phyloP scores from a whole-genome alignment of 192 early-diverging fungal species.

The Lunasporangiospora selenospora region DNA sequence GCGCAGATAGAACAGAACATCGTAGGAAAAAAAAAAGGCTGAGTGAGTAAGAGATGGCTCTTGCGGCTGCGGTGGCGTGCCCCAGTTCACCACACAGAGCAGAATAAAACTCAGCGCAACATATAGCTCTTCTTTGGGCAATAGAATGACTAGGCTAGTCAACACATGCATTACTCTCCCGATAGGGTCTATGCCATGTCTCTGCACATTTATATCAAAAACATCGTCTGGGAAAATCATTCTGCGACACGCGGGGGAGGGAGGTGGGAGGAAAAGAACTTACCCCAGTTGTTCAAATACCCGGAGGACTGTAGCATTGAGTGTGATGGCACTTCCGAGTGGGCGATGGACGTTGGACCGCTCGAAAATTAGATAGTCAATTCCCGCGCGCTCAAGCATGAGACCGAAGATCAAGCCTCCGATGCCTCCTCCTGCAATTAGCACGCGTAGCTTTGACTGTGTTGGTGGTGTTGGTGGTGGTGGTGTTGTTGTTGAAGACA shows the following conservation, averaged over 20 bases:
- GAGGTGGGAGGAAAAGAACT: no score
- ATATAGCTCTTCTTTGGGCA: no score
- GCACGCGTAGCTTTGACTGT: constrained; percentile 11
- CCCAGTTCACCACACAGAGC: no score
- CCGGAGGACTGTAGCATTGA: constrained; percentile 37
- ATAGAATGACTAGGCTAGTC: no score
- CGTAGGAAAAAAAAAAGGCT: neutral
- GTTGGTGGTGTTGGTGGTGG: neutral
- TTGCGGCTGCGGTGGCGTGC: no score
- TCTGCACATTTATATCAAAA: no score
- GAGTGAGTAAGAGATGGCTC: neutral
- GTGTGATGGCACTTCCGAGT: constrained; percentile 36
- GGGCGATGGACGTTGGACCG: constrained; percentile 24
- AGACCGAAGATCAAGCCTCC: constrained; percentile 43
- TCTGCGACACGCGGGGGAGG: no score
- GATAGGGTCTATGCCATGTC: no score
- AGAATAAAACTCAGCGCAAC: no score
- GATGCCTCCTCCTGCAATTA: constrained; percentile 51
- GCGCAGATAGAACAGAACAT: no score
- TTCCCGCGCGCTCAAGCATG: constrained; percentile 38
- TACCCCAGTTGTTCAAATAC: constrained; percentile 51
- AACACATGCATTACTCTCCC: no score
- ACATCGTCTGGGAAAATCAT: no score
- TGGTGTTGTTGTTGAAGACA: neutral
- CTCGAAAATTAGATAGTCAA: constrained; percentile 47